These are phyloP conservation scores for Boechera retrofracta DNA, from an alignment of 345 rosid species.

Conservation along the genomic window DNA sequence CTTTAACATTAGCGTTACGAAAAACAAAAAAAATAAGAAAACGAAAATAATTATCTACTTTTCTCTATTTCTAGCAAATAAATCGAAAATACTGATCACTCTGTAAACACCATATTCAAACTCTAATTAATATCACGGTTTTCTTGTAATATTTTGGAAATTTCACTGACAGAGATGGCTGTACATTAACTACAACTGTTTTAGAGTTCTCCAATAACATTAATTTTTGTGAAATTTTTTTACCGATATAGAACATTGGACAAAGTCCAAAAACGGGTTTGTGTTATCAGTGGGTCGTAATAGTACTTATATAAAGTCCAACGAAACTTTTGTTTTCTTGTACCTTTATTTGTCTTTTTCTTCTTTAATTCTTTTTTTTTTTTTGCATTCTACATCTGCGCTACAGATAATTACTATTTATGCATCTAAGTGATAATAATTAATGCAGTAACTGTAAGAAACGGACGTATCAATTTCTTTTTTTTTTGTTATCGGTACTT, in stretches of 20 bases:
- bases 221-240: neutral
- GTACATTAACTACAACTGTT: neutral
- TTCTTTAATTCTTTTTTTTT: neutral
- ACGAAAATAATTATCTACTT: no score
- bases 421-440: neutral
- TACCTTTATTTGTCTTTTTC: neutral
- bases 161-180: neutral
- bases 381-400: neutral
- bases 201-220: neutral
- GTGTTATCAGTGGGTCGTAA: neutral
- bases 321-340: neutral
- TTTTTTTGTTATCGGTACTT: neutral
- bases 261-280: neutral
- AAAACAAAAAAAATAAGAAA: no score
- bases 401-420: neutral
- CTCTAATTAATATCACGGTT: neutral
- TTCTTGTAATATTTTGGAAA: neutral
- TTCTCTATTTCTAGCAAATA: no score
- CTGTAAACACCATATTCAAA: no score
- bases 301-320: neutral
- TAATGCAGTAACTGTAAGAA: conserved; percentile 2
- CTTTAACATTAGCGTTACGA: no score
- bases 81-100: no score
- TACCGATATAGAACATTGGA: neutral
- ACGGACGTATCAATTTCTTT: neutral